These are phyloP conservation scores for Calocera cornea DNA, from an alignment of 768 basidiomycete genomes.

Conservation along the genomic window DNA sequence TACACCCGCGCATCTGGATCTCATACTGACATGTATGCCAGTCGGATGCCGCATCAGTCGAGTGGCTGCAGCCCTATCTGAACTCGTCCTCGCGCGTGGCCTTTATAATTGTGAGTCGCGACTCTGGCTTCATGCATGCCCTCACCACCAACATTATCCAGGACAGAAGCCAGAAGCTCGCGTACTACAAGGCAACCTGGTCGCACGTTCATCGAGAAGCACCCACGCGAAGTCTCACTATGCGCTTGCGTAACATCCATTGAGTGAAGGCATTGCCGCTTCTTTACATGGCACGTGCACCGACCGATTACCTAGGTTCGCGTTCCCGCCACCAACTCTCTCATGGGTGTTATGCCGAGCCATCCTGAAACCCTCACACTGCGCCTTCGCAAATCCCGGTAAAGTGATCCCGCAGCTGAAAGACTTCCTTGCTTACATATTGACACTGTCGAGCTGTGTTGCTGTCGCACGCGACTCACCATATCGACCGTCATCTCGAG, in stretches of 20 bases:
- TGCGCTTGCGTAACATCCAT: conserved; percentile 86
- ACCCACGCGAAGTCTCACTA: conserved; percentile 96
- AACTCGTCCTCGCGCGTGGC: conserved; percentile 70
- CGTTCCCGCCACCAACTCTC: conserved; percentile 91
- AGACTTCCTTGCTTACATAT: conserved; percentile 81
- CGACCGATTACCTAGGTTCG: conserved; percentile 33
- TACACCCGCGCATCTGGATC: neutral
- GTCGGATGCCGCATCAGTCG: conserved; percentile 51
- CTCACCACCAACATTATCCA: conserved; percentile 95
- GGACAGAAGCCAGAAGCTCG: conserved; percentile 92
- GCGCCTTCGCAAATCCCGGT: conserved; percentile 91
- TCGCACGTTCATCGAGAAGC: conserved; percentile 74
- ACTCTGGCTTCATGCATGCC: conserved; percentile 94
- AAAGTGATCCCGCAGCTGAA: conserved; percentile 61
- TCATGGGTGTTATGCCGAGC: conserved; percentile 97
- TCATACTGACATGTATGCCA: conserved; percentile 15
- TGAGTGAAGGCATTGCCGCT: conserved; percentile 31
- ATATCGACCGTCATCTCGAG: conserved; percentile 87
- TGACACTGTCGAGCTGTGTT: conserved; percentile 88
- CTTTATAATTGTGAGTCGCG: conserved; percentile 89
- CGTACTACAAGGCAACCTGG: conserved; percentile 86
- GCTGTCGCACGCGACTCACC: conserved; percentile 93
- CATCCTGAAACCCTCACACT: conserved; percentile 80
- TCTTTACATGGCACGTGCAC: neutral
- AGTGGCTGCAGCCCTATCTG: conserved; percentile 86